Percentiles rank a stretch among this genome's conserved stretches.
Evolutionary conservation across 1,284 basidiomycete genomes (phyloP).

Genomic region (Coniophora puteana): DNA sequence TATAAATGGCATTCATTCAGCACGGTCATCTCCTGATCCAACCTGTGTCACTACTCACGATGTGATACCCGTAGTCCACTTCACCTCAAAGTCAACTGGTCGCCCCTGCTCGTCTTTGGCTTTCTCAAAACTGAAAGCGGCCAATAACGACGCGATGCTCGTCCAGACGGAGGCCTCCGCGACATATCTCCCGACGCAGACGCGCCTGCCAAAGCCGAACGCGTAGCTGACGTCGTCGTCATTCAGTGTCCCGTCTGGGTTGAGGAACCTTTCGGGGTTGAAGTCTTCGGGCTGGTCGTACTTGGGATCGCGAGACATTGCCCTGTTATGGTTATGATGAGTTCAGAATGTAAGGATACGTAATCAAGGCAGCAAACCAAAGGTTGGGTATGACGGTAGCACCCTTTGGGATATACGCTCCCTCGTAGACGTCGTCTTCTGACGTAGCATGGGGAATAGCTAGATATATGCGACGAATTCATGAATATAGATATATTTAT

Average conservation of each 20-base stretch:
- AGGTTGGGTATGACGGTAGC: constrained; percentile 41
- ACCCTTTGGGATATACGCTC: constrained; percentile 39
- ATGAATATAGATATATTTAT: constrained; percentile 1
- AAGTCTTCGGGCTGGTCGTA: constrained; percentile 43
- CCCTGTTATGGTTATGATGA: constrained; percentile 27
- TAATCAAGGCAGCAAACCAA: constrained; percentile 39
- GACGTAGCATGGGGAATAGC: constrained; percentile 40
- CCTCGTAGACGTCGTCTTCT: constrained; percentile 40
- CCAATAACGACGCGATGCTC: constrained; percentile 20
- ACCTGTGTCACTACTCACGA: constrained; percentile 13
- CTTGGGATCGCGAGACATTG: constrained; percentile 38
- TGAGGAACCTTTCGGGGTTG: constrained; percentile 39
- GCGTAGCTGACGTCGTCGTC: constrained; percentile 31
- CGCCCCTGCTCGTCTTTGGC: constrained; percentile 18
- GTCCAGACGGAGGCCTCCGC: constrained; percentile 32
- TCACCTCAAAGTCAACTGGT: constrained; percentile 15
- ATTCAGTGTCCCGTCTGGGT: constrained; percentile 16
- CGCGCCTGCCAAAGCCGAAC: constrained; percentile 44
- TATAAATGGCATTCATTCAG: constrained; percentile 7
- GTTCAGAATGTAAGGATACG: not conserved
- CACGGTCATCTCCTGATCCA: not conserved
- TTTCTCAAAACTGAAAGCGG: constrained; percentile 19
- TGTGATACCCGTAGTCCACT: constrained; percentile 12
- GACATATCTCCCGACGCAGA: constrained; percentile 37
- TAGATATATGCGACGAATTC: constrained; percentile 12